These are phyloP conservation scores for Acanthamoeba divionensis DNA, from an alignment of 208 protist species.

Conservation along the genomic window DNA sequence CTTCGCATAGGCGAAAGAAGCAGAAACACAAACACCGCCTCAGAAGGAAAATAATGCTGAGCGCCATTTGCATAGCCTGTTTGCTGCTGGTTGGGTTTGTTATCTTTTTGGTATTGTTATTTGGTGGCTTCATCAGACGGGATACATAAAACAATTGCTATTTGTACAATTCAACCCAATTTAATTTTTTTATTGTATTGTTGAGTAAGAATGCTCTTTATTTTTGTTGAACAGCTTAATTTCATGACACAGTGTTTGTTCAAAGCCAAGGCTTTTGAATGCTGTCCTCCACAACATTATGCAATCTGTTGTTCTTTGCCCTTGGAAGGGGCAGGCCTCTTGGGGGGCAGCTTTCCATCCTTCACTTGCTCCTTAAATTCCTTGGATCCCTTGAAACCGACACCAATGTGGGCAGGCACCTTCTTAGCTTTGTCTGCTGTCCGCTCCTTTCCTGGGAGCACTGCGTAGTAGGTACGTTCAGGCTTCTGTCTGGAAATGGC, in stretches of 20 bases:
- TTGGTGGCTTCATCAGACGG: not conserved
- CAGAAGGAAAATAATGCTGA: not conserved
- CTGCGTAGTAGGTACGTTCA: not conserved
- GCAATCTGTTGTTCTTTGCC: slow-evolving; percentile 29
- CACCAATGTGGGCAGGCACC: not conserved
- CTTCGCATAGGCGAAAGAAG: not conserved
- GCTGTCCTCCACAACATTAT: not conserved
- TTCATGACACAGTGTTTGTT: not conserved
- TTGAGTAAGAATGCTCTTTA: not conserved
- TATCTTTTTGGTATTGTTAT: not conserved
- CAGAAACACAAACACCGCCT: not conserved
- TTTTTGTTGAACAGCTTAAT: not conserved
- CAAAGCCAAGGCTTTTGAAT: not conserved
- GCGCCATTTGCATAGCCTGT: not conserved
- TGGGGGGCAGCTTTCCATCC: not conserved
- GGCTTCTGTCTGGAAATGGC: not conserved
- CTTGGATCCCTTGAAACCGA: not conserved
- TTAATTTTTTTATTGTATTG: not conserved
- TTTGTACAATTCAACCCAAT: not conserved
- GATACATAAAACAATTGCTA: not conserved
- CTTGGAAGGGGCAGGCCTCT: not conserved
- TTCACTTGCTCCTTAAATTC: not conserved
- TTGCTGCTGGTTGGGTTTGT: not conserved
- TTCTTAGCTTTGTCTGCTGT: not conserved
- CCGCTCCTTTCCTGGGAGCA: not conserved